Base-by-base conservation (phyloP, 2,329 filamentous ascomycete species). In the Exophiala aquamarina region DNA sequence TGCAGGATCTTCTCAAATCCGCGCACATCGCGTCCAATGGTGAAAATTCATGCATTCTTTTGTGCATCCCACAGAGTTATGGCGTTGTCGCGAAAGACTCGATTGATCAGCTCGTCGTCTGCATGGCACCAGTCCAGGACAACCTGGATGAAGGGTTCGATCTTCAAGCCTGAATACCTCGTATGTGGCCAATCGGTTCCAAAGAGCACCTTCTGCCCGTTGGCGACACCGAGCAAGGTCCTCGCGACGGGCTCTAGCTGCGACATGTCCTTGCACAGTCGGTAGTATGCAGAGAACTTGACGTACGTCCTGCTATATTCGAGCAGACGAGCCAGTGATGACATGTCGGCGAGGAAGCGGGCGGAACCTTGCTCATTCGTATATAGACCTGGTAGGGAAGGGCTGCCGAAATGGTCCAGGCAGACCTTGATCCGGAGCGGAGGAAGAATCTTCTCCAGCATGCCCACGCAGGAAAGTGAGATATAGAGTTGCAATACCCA, bases 151-250 rank as follows among this genome's bases (percentile, higher is more conserved):
- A 77, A 83, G 0, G 74, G 74, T 39, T 60, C 66, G 18, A 82
- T 77, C 56, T 83, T 74, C 2, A 81, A 54, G 2, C 74, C 74
- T 18, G 81, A 75, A 48, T 77, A 83, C 8, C 80, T 68, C 2
- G 81, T 84, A 61, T 83, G 80, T 15, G 81, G 81, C 81, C 81
- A 84, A 57, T 84, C 81, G 0, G 78, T 81, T 2, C 78, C 79
- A 60, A 80, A 84, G 0, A 83, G 71, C 7, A 80, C 66, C 13
- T 71, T 66, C 14, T 69, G 21, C 13, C 23, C 62, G 2, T 69
- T 68, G 9, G 70, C 73, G 2, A 70, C 62, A 3, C 61, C 60
- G 21, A 82, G 55, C 4, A 82, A 61, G 54, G 80, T 74, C 9
- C 61, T 64, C 9, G 71, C 72, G 31, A 83, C 62, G 2, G 69